Base-by-base conservation (phyloP, 2,329 filamentous ascomycete genomes). In the Coleophoma eucalyptorum region DNA sequence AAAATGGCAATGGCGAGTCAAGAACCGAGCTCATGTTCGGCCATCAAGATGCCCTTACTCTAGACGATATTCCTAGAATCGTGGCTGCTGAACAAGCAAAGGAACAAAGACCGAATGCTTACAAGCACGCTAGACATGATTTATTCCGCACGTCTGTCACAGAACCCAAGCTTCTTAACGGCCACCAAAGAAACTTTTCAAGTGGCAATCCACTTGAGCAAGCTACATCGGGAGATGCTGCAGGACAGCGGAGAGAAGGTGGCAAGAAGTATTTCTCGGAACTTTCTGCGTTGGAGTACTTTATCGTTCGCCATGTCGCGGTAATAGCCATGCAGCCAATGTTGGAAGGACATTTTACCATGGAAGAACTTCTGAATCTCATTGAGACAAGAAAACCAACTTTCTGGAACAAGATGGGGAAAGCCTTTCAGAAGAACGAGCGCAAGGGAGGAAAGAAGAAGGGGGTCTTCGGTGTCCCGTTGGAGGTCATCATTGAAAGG, bases 341-440 rank as follows among this genome's bases (percentile, higher is more conserved):
- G 68, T 78, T 99, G 5, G 91, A 96, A 61, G 84, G 85, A 3
- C 85, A 96, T 60, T 97, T 97, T 69, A 89, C 87, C n/a, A 79
- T 97, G 52, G 94, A 97, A 58, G 94, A 99, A 65, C 77, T 99
- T 2, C 80, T 97, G 13, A 84, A 89, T 54, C 83, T 99, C 46
- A 97, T 99, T 55, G 94, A 99, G 69, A 90, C 90, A 2, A 86
- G 90, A 64, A 95, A 96, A 59, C 84, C 90, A 20, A 97, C 90
- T 0, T 96, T 99, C 71, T 99, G 94, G 94, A 94, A 93, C 68
- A 97, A 97, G 62, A 92, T 99, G 56, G 93, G 92, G 55, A 96
- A 97, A 66, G 93, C 92, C 1, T 96, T 97, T 69, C 94, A 93
- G 69, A 90, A 90, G 59, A 89, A 94, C 61, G 87, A 84, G 59